A percentile compares a stretch with the other conserved stretches of the same genome.
Conservation (phyloP, 768 basidiomycete genomes). For the Suillus discolor region DNA sequence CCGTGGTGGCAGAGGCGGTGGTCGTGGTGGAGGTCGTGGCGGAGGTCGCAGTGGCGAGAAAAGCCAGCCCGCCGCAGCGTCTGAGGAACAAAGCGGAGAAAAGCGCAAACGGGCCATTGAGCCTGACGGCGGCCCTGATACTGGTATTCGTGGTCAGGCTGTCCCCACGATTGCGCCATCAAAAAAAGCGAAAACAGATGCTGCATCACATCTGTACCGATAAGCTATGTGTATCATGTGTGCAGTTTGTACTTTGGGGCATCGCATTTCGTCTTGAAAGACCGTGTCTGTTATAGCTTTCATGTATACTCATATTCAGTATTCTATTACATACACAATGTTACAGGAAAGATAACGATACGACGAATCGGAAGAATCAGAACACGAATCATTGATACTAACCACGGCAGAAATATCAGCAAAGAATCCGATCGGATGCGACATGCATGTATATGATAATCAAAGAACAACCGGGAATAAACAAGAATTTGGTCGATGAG, state of each 20-base stretch:
- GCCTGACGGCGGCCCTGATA: conserved; percentile 75
- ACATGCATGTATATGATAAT: no score
- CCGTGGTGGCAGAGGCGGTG: conserved; percentile 35
- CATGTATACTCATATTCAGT: neutral
- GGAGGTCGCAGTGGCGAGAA: conserved; percentile 18
- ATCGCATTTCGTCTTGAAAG: neutral
- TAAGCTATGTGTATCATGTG: neutral
- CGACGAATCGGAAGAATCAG: neutral
- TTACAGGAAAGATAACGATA: neutral
- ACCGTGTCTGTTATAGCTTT: neutral
- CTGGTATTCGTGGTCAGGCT: conserved; percentile 61
- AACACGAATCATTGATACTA: neutral
- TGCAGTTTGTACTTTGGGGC: conserved; percentile 16
- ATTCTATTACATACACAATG: neutral
- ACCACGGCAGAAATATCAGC: neutral
- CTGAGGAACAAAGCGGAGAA: conserved; percentile 57
- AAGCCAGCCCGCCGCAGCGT: conserved; percentile 26
- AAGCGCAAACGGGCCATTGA: conserved; percentile 80
- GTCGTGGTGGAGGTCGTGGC: conserved; percentile 32
- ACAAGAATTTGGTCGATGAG: no score
- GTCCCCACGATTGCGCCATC: conserved; percentile 48
- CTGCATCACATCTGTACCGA: conserved; percentile 14
- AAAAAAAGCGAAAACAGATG: conserved; percentile 48
- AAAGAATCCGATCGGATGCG: neutral
- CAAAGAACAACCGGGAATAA: no score